phyloP scores from a whole-genome alignment of 2,329 filamentous ascomycete genomes.

The Ceratocystis harringtonii region DNA sequence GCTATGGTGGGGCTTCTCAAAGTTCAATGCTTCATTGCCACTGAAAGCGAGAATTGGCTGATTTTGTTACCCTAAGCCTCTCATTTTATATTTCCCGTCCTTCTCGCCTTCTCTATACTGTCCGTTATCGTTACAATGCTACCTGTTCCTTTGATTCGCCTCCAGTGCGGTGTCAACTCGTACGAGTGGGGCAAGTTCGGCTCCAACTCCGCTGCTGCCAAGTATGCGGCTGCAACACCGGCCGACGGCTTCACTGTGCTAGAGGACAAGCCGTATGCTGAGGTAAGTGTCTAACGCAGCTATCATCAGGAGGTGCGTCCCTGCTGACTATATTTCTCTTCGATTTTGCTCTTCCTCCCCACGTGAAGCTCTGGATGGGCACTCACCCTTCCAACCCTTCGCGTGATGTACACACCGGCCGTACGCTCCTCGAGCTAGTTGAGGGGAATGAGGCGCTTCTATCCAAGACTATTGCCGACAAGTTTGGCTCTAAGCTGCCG shows the following conservation, averaged over 20 bases:
- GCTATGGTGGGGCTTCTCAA: slow-evolving; percentile 1
- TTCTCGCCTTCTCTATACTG: background rate
- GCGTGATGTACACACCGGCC: slow-evolving; percentile 70
- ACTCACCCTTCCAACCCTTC: slow-evolving; percentile 94
- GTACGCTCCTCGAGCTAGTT: slow-evolving; percentile 73
- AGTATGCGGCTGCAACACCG: slow-evolving; percentile 74
- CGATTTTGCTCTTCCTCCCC: background rate
- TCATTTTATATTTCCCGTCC: background rate
- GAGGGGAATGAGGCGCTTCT: slow-evolving; percentile 75
- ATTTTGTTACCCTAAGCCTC: background rate
- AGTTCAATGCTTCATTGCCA: background rate
- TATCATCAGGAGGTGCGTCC: background rate
- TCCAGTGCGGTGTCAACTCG: slow-evolving; percentile 88
- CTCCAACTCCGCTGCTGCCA: slow-evolving; percentile 70
- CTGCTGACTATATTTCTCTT: background rate
- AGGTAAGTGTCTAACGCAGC: slow-evolving; percentile 39
- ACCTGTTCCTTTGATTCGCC: slow-evolving; percentile 69
- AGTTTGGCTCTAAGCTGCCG: slow-evolving; percentile 69
- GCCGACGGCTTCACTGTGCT: slow-evolving; percentile 61
- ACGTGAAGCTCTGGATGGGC: slow-evolving; percentile 90
- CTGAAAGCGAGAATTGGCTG: background rate
- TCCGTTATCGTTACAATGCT: slow-evolving; percentile 26
- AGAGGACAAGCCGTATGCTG: slow-evolving; percentile 81
- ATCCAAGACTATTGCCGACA: slow-evolving; percentile 53
- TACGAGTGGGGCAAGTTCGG: slow-evolving; percentile 99